Conservation (phyloP, 306 rosid species). For the Phaseolus lunatus region DNA sequence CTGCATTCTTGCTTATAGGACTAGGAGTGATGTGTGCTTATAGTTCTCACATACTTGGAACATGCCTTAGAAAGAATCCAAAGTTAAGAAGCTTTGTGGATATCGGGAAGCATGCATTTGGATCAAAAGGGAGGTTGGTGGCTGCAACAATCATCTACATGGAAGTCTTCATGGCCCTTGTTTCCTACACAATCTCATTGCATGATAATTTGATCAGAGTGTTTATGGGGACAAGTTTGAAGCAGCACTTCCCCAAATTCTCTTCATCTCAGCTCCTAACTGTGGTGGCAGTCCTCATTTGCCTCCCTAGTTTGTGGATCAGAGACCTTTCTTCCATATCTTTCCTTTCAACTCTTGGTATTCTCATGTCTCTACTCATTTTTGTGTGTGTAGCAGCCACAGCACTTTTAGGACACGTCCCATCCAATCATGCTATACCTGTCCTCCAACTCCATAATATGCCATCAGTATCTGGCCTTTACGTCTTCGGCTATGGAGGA, state of each 20-base stretch:
- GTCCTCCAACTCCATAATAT: constrained; percentile 57
- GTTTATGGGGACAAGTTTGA: constrained; percentile 52
- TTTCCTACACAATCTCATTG: constrained; percentile 82
- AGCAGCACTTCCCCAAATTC: constrained; percentile 45
- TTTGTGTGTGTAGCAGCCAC: constrained; percentile 61
- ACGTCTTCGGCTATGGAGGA: constrained; percentile 67
- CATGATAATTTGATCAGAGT: constrained; percentile 68
- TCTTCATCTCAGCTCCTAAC: constrained; percentile 64
- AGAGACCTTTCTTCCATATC: constrained; percentile 72
- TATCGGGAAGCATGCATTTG: constrained; percentile 74
- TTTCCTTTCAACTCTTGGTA: constrained; percentile 67
- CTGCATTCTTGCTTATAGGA: constrained; percentile 55
- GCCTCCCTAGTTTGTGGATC: constrained; percentile 76
- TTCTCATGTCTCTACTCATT: constrained; percentile 67
- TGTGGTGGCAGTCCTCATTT: constrained; percentile 53
- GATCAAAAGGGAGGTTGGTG: constrained; percentile 60
- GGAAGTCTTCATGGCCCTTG: constrained; percentile 80
- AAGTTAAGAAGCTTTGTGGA: constrained; percentile 64
- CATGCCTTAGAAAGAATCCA: constrained; percentile 65
- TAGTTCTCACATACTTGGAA: constrained; percentile 62
- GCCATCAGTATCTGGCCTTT: constrained; percentile 76
- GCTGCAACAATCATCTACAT: constrained; percentile 60
- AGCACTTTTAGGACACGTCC: constrained; percentile 58
- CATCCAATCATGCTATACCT: constrained; percentile 55
- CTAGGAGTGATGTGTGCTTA: constrained; percentile 66